Evolutionary conservation across 2,329 filamentous ascomycete genomes (phyloP), one percentile per base, ranked within the genome.

Genomic region (Ophiocordyceps camponoti-rufipedis): DNA sequence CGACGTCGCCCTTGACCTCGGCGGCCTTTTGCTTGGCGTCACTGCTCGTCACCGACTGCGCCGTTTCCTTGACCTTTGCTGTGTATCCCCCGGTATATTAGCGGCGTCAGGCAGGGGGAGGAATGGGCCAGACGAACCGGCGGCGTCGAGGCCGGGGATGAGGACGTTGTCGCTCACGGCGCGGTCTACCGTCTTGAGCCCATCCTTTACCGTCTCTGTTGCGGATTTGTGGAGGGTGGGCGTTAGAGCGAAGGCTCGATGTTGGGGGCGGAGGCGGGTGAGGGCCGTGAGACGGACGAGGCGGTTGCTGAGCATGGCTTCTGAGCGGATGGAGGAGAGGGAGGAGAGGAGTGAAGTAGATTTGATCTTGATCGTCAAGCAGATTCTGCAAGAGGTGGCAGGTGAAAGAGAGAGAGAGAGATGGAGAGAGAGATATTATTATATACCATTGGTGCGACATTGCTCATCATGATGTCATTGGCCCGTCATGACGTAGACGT

Each of bases 131-230:
- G 18, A 35, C 19, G 28, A 65, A 79, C 78, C 59, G 43, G 71
- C 70, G 42, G 66, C 62, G 52, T 81, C 67, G 55, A 82, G 76
- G 14, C 74, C 75, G 38, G 75, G 74, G 23, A 80, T 72, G 28
- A 79, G 71, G 16, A 81, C 56, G 56, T 76, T 79, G 56, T 77
- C 71, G 48, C 71, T 70, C 40, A 81, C 73, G 44, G 63, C 67
- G 29, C 74, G 67, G 62, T 81, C 74, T 6, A 78, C 73, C 6
- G 61, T 63, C 61, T 80, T 77, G 47, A 74, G 59, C 4, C 68
- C 68, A 49, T 80, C 75, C 60, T 79, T 81, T 53, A 72, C 70
- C 0, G 66, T 52, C 47, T 79, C 72, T 44, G 70, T 62, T 3
- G 68, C 62, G 10, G 66, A 63, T 62, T 75, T 77, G 42, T 64